phyloP scores from a whole-genome alignment of 2,329 filamentous ascomycete species.

The Aspergillus fructus region DNA sequence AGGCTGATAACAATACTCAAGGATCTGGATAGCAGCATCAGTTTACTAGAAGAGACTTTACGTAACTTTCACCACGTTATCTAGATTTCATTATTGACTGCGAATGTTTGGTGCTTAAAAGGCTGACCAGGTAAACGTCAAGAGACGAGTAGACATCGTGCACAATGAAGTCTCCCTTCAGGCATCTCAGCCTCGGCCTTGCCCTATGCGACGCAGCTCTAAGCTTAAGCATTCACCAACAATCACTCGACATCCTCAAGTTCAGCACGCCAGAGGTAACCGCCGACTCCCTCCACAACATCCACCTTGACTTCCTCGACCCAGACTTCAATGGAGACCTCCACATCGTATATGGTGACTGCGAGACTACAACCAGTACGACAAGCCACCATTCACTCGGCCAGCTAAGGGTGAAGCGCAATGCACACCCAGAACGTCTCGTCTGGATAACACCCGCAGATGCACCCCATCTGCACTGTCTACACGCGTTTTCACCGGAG shows the following conservation, averaged over 20 bases:
- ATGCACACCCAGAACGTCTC: conserved; percentile 45
- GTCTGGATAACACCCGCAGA: conserved; percentile 37
- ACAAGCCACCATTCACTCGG: conserved; percentile 48
- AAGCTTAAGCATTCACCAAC: background rate
- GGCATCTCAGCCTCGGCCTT: background rate
- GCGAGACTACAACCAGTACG: conserved; percentile 31
- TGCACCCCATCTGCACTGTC: conserved; percentile 30
- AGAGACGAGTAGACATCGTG: too few species aligned
- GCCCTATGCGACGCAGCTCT: background rate
- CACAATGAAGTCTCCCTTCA: background rate
- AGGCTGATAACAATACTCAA: too few species aligned
- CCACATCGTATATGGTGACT: conserved; percentile 47
- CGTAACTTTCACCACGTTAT: too few species aligned
- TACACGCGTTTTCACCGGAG: conserved; percentile 34
- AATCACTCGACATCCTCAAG: conserved; percentile 10
- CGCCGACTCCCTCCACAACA: conserved; percentile 48
- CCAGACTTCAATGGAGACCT: conserved; percentile 46
- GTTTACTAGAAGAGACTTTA: too few species aligned
- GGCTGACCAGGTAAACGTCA: too few species aligned
- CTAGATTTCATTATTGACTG: too few species aligned
- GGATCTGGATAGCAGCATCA: too few species aligned
- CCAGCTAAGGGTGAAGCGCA: conserved; percentile 28
- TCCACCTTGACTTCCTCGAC: conserved; percentile 45
- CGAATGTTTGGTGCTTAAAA: too few species aligned
- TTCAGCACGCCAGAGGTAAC: conserved; percentile 37